Percentiles rank a stretch among this genome's conserved stretches.
Evolutionary conservation across 164 flowering plant genomes (phyloP).

Genomic region (Buxus sempervirens): DNA sequence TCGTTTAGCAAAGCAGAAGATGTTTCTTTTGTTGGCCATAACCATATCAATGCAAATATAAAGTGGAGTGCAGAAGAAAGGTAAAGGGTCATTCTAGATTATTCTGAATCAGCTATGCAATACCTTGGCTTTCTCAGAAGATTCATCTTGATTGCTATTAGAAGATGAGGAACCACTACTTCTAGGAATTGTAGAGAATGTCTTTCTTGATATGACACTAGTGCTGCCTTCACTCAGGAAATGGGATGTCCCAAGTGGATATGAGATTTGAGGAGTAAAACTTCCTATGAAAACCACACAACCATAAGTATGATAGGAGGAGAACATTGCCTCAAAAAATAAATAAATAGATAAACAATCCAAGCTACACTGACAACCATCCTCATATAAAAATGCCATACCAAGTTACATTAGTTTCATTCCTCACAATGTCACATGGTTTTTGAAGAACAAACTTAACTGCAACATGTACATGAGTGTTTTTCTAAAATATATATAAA

Average conservation of each 20-base stretch:
- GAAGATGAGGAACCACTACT: conserved; percentile 47
- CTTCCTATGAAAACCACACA: conserved; percentile 19
- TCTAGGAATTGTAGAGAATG: conserved; percentile 28
- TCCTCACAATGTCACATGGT: background rate
- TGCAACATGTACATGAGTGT: no score
- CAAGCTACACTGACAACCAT: background rate
- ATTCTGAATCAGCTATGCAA: conserved; percentile 17
- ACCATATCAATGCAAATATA: background rate
- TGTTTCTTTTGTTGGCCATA: no score
- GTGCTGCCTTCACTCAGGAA: conserved; percentile 14
- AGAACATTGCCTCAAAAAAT: background rate
- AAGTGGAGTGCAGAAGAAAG: background rate
- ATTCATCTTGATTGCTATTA: conserved; percentile 26
- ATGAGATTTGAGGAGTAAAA: conserved; percentile 19
- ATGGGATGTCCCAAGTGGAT: conserved; percentile 4
- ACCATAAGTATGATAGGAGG: background rate
- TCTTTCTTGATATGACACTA: conserved; percentile 22
- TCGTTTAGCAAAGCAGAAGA: background rate
- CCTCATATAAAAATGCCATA: background rate
- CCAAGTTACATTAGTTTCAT: background rate
- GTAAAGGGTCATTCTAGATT: background rate
- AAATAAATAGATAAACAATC: background rate
- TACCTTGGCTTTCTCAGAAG: conserved; percentile 49
- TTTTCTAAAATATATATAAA: no score
- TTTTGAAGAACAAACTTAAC: background rate